Evolutionary conservation across 805 yeast species (phyloP).

Genomic region (Metschnikowia amazonensis): DNA sequence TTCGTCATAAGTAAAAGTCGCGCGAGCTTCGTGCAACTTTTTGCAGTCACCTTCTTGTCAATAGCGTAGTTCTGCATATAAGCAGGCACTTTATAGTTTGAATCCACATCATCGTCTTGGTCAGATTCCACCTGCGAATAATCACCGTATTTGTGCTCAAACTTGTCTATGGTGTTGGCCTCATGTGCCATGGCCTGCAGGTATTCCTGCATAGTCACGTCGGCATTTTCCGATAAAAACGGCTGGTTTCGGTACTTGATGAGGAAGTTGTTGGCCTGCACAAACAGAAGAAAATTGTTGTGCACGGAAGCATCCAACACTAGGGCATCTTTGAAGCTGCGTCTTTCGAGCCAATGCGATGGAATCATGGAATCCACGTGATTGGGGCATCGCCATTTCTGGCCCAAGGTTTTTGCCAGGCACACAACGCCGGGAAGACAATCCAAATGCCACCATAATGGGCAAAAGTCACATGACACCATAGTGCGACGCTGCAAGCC

Average conservation of each 20-base stretch:
- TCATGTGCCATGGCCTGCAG: slow-evolving; percentile 25
- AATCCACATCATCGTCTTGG: slow-evolving; percentile 21
- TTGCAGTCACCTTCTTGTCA: slow-evolving; percentile 33
- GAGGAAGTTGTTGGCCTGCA: slow-evolving; percentile 27
- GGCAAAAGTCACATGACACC: slow-evolving; percentile 79
- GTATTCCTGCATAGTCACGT: slow-evolving; percentile 29
- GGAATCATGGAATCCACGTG: slow-evolving; percentile 58
- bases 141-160: slow-evolving; percentile 20
- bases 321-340: slow-evolving; percentile 51
- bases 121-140: slow-evolving; percentile 33
- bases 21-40: slow-evolving; percentile 14
- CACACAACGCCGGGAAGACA: slow-evolving; percentile 76
- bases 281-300: slow-evolving; percentile 30
- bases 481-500: slow-evolving; percentile 55
- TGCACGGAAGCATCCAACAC: slow-evolving; percentile 50
- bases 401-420: slow-evolving; percentile 66
- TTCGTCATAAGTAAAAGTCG: slow-evolving; percentile 16
- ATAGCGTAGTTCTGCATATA: slow-evolving; percentile 32
- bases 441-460: slow-evolving; percentile 83
- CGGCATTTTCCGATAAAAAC: slow-evolving; percentile 16
- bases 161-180: slow-evolving; percentile 10
- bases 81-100: slow-evolving; percentile 33
- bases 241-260: slow-evolving; percentile 36
- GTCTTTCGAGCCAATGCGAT: slow-evolving; percentile 30
- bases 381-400: slow-evolving; percentile 89